phyloP scores from a whole-genome alignment of 768 basidiomycete genomes.

The Termitomyces sp. region DNA sequence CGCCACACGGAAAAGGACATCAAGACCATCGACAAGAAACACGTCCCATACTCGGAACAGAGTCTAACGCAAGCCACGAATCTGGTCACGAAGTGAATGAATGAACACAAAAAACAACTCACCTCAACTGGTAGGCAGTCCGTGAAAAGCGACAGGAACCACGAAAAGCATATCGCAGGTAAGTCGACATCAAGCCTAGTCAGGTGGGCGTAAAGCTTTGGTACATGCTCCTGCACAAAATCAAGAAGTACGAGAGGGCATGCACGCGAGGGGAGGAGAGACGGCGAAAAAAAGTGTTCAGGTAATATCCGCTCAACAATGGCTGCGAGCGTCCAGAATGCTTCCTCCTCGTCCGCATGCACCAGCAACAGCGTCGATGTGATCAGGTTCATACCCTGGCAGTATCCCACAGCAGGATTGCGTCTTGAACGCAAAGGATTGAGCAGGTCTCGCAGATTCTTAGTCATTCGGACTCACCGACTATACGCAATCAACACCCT shows the following conservation, averaged over 20 bases:
- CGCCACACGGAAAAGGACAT: constrained; percentile 87
- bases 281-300: constrained; percentile 90
- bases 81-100: not conserved
- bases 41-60: constrained; percentile 96
- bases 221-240: constrained; percentile 72
- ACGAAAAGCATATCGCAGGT: constrained; percentile 94
- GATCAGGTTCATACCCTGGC: constrained; percentile 93
- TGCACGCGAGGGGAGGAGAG: constrained; percentile 86
- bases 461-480: constrained; percentile 46
- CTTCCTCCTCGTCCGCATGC: constrained; percentile 93
- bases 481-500: constrained; percentile 90
- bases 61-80: constrained; percentile 44
- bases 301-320: constrained; percentile 89
- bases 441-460: not conserved
- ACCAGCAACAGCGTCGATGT: constrained; percentile 91
- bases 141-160: constrained; percentile 96
- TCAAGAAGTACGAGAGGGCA: constrained; percentile 90
- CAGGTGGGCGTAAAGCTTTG: constrained; percentile 72
- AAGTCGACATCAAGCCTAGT: constrained; percentile 82
- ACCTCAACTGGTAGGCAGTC: constrained; percentile 96
- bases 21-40: constrained; percentile 88
- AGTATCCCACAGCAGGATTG: constrained; percentile 90
- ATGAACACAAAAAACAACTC: constrained; percentile 11
- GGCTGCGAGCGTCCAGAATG: constrained; percentile 90
- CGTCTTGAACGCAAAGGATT: constrained; percentile 45